Evolutionary conservation across 495 filamentous ascomycete genomes (phyloP).

Genomic region (Penicillium cosmopolitanum): DNA sequence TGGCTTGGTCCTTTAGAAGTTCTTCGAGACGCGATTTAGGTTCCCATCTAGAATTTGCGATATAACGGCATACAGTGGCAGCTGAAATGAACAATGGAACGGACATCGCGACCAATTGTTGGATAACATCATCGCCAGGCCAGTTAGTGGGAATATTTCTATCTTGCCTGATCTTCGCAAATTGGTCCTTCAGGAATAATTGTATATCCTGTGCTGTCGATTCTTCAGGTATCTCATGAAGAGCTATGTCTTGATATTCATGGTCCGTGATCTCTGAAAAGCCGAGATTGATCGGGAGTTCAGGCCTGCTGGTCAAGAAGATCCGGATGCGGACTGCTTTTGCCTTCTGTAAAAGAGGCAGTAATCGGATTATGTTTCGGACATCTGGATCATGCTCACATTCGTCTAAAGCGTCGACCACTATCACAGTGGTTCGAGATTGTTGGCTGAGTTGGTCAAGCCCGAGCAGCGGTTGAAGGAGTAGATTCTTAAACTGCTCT

Average conservation of each 20-base stretch:
- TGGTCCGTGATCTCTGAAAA: constrained; percentile 27
- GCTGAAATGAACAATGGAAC: constrained; percentile 39
- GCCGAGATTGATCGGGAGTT: constrained; percentile 43
- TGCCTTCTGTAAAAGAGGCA: constrained; percentile 25
- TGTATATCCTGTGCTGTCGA: constrained; percentile 35
- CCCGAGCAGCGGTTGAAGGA: constrained; percentile 42
- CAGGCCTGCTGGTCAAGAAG: constrained; percentile 51
- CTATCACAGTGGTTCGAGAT: constrained; percentile 32
- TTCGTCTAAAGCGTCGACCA: constrained; percentile 60
- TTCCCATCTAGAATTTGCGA: constrained; percentile 21
- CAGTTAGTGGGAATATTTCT: constrained; percentile 30
- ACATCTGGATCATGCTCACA: constrained; percentile 48
- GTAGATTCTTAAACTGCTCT: constrained; percentile 54
- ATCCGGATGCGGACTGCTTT: constrained; percentile 24
- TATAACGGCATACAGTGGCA: constrained; percentile 35
- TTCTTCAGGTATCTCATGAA: constrained; percentile 28
- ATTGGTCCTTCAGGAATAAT: constrained; percentile 29
- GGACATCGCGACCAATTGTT: constrained; percentile 23
- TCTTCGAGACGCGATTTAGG: constrained; percentile 20
- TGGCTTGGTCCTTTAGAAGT: constrained; percentile 22
- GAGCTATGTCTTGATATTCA: constrained; percentile 27
- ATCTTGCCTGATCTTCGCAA: constrained; percentile 27
- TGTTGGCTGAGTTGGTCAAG: constrained; percentile 1
- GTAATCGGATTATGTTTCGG: constrained; percentile 38
- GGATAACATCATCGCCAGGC: constrained; percentile 36